A percentile compares a stretch with the other conserved stretches of the same genome.
Evolutionary conservation across 2,329 filamentous ascomycete species (phyloP).

Genomic region (Talaromyces piceae): DNA sequence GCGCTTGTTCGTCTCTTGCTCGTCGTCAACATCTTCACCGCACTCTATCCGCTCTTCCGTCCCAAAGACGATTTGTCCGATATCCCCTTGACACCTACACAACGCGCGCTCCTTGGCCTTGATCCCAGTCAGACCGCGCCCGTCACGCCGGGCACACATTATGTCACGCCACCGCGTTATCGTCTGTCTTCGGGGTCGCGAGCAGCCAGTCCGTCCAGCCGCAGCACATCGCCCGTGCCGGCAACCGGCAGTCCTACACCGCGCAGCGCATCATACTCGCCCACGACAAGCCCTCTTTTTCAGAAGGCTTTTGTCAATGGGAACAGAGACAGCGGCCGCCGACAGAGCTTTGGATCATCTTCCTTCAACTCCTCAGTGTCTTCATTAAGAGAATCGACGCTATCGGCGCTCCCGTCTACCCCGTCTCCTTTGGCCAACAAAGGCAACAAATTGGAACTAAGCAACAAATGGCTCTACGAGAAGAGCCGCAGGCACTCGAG

Average conservation of each 20-base stretch:
- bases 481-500: constrained; percentile 48
- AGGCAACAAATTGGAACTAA: constrained; percentile 67
- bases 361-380: constrained; percentile 35
- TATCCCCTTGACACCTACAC: constrained; percentile 82
- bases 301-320: constrained; percentile 56
- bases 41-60: constrained; percentile 65
- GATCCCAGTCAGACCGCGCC: constrained; percentile 59
- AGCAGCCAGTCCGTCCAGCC: constrained; percentile 33
- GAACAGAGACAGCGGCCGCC: constrained; percentile 37
- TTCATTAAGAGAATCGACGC: constrained; percentile 33
- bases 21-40: constrained; percentile 61
- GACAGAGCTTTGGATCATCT: constrained; percentile 56
- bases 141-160: constrained; percentile 60
- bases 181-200: constrained; percentile 60
- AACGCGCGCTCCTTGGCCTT: constrained; percentile 77
- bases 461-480: constrained; percentile 94
- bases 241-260: constrained; percentile 28
- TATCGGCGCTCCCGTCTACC: constrained; percentile 55
- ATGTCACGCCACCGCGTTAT: constrained; percentile 82
- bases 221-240: constrained; percentile 32
- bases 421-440: constrained; percentile 61
- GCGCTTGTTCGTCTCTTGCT: constrained; percentile 57
- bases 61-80: constrained; percentile 72
- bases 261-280: constrained; percentile 43
- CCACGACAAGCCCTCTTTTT: constrained; percentile 51